Conservation (phyloP, 306 rosid species). For the Pyrus betulifolia region DNA sequence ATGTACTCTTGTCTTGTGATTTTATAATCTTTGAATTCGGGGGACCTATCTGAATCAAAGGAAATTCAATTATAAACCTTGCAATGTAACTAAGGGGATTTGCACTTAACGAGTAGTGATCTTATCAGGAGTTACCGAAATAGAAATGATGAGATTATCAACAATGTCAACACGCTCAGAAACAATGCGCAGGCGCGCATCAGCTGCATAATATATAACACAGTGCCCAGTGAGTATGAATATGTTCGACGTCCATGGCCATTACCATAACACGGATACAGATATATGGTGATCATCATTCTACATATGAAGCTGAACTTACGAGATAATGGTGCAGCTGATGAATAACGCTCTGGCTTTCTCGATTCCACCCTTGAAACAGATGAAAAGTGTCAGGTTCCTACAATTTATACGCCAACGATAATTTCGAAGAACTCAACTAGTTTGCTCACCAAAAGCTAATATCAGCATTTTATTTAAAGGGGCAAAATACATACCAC, state of each 20-base stretch:
- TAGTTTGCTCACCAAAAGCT: background rate
- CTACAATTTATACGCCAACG: background rate
- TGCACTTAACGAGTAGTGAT: conserved; percentile 2
- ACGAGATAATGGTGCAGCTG: conserved; percentile 99
- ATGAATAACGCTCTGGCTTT: conserved; percentile 93
- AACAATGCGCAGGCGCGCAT: conserved; percentile 93
- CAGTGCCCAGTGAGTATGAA: conserved; percentile 9
- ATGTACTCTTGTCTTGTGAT: conserved; percentile 66
- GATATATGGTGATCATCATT: background rate
- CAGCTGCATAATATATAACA: conserved; percentile 48
- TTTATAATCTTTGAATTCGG: conserved; percentile 68
- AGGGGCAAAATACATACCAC: conserved; percentile 45
- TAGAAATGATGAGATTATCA: conserved; percentile 81
- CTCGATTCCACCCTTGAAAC: conserved; percentile 90
- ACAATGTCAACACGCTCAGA: conserved; percentile 84
- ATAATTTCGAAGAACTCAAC: background rate
- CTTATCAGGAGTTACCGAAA: conserved; percentile 56
- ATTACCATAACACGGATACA: background rate
- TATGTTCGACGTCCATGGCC: background rate
- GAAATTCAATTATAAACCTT: conserved; percentile 26
- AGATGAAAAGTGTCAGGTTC: conserved; percentile 37
- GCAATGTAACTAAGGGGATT: conserved; percentile 7
- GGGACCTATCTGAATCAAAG: conserved; percentile 82
- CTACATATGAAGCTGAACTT: conserved; percentile 26
- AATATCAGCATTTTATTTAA: background rate